Base-by-base conservation (phyloP, 192 early-diverging fungal species). In the Geosiphon pyriformis region DNA sequence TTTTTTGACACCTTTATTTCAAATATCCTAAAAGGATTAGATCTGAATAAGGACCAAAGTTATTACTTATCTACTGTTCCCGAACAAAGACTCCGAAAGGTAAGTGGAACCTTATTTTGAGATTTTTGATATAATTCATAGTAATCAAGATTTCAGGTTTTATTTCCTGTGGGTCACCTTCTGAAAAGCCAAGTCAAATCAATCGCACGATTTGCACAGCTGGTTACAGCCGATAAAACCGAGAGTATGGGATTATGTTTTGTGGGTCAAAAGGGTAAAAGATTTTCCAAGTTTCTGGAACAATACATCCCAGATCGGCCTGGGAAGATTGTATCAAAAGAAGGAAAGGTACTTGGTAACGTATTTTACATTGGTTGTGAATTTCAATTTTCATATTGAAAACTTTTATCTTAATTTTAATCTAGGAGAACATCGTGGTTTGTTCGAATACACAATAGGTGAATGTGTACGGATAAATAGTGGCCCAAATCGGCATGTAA, bases 231-330 rank as follows among this genome's bases (percentile, higher is more conserved):
- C 0, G 76, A 76, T 33, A 90, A 91, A 72, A 78, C 75, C 53
- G 95, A 98, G 71, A 93, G 91, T 69, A 94, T 94, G 92, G 95
- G 95, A 0, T 92, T 98, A 20, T 98, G 95, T 61, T 96, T 98
- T 82, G 86, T 98, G 2, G 94, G 94, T 4, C 87, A 94, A 66
- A 80, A 87, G 1, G 37, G 37, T 42, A 77, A 77, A 1, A 71
- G 74, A 27, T 98, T 94, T 75, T 80, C 87, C 4, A 80, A 86
- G 18, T 96, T 98, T 64, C 62, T 94, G 33, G 80, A 76, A 71
- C 68, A 80, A 72, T 78, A 72, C 46, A 26, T 76, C 54, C 58
- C 67, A 11, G 6, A 22, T 1, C 42, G 46, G n/a, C 70, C 67
- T 0, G 74, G 74, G 10, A 23, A 51, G 10, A 61, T 75, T 1